These are phyloP conservation scores for Ophiosphaerella herpotricha DNA, from an alignment of 2,329 filamentous ascomycete genomes.

Conservation along the genomic window DNA sequence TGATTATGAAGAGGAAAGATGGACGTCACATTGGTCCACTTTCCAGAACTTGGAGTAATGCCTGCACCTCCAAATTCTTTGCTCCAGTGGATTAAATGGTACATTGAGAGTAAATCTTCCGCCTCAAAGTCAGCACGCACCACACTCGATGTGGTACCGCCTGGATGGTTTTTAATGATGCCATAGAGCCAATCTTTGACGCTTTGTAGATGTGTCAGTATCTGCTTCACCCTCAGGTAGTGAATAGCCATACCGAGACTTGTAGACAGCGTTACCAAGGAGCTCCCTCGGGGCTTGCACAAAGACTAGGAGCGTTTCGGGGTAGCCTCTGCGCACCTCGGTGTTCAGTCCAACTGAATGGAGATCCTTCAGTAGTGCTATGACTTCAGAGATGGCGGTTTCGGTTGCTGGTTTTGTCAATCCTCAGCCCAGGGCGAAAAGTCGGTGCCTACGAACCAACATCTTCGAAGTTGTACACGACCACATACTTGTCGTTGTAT, in stretches of 20 bases:
- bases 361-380: constrained; percentile 27
- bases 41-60: constrained; percentile 69
- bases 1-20: constrained; percentile 82
- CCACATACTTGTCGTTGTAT: constrained; percentile 41
- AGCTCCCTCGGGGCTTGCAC: constrained; percentile 36
- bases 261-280: constrained; percentile 38
- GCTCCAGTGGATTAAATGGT: constrained; percentile 75
- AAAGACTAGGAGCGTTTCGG: constrained; percentile 36
- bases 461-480: constrained; percentile 36
- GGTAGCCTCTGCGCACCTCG: constrained; percentile 37
- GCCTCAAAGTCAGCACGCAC: constrained; percentile 74
- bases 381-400: constrained; percentile 27
- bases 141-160: constrained; percentile 39
- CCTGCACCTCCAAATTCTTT: constrained; percentile 77
- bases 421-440: neutral
- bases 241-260: constrained; percentile 27
- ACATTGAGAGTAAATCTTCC: constrained; percentile 76
- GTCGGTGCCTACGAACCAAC: constrained; percentile 23
- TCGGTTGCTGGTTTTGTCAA: constrained; percentile 16
- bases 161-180: constrained; percentile 67
- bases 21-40: constrained; percentile 73
- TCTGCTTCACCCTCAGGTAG: neutral
- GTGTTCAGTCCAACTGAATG: constrained; percentile 36
- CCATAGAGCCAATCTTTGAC: constrained; percentile 87
- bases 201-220: constrained; percentile 47